Conservation (phyloP, 2,329 filamentous ascomycete genomes). For the Hyphodiscus sp. region DNA sequence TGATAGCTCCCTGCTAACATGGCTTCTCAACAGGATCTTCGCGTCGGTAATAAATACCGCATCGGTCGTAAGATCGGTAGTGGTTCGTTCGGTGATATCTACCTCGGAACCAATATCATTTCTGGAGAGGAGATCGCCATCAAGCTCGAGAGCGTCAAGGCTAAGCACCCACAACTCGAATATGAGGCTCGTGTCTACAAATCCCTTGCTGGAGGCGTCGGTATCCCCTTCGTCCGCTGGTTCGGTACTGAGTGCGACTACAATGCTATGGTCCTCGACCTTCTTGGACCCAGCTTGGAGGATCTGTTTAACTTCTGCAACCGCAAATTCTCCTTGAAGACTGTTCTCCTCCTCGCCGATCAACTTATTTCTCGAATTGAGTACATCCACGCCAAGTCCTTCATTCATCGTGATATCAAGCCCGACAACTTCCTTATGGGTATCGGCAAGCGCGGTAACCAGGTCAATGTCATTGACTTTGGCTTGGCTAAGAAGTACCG, state of each 20-base stretch:
- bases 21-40: conserved; percentile 68
- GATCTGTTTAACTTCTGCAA: conserved; percentile 99
- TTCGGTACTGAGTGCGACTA: conserved; percentile 99
- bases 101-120: conserved; percentile 98
- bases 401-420: conserved; percentile 99
- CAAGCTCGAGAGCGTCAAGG: conserved; percentile 99
- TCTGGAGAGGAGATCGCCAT: conserved; percentile 99
- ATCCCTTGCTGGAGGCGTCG: conserved; percentile 88
- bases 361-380: conserved; percentile 99
- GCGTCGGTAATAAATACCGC: conserved; percentile 99
- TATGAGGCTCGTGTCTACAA: conserved; percentile 95
- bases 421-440: conserved; percentile 99
- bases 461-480: conserved; percentile 99
- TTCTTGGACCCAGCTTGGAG: conserved; percentile 91
- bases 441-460: conserved; percentile 97
- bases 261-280: conserved; percentile 98
- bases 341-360: conserved; percentile 89
- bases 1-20: conserved; percentile 18
- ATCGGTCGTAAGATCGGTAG: conserved; percentile 99
- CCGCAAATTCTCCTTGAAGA: conserved; percentile 99
- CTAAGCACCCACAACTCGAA: conserved; percentile 97
- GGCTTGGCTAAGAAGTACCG: conserved; percentile 99
- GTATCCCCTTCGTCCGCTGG: conserved; percentile 98
- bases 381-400: conserved; percentile 99
- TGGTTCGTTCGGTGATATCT: conserved; percentile 96